These are phyloP conservation scores for Pouteria glomerata DNA, from an alignment of 148 eudicot genomes.

Conservation along the genomic window DNA sequence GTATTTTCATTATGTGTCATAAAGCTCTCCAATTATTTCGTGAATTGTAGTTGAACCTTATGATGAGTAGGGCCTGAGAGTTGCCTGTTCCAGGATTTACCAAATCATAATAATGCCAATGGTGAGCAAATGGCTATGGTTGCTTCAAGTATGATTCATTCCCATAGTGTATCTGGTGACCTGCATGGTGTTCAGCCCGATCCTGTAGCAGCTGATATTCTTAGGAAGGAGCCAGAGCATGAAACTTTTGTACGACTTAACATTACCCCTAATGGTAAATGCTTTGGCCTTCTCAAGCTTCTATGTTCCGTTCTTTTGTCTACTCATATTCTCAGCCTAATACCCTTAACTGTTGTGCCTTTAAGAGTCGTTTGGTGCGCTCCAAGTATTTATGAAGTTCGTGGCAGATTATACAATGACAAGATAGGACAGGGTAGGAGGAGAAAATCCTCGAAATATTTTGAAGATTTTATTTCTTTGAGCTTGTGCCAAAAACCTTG, in stretches of 20 bases:
- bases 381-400: constrained; percentile 8
- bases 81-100: constrained; percentile 28
- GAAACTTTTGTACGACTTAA: constrained; percentile 94
- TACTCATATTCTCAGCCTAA: too few relatives aligned
- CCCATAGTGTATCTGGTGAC: constrained; percentile 95
- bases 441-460: background rate
- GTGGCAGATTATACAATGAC: background rate
- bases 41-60: background rate
- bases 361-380: background rate
- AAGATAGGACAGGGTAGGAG: background rate
- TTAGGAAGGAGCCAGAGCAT: constrained; percentile 97
- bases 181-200: constrained; percentile 96
- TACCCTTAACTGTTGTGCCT: background rate
- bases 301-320: background rate
- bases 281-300: background rate
- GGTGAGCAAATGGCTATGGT: constrained; percentile 56
- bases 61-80: constrained; percentile 3
- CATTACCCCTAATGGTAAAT: constrained; percentile 74
- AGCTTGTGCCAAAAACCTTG: too few relatives aligned
- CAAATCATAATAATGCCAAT: constrained; percentile 45
- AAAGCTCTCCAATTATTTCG: background rate
- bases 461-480: too few relatives aligned
- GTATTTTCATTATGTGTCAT: background rate
- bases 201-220: constrained; percentile 97
- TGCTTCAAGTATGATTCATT: constrained; percentile 77